Evolutionary conservation across 108 stramenopile species (phyloP).

Genomic region (Poteriospumella lacustris): DNA sequence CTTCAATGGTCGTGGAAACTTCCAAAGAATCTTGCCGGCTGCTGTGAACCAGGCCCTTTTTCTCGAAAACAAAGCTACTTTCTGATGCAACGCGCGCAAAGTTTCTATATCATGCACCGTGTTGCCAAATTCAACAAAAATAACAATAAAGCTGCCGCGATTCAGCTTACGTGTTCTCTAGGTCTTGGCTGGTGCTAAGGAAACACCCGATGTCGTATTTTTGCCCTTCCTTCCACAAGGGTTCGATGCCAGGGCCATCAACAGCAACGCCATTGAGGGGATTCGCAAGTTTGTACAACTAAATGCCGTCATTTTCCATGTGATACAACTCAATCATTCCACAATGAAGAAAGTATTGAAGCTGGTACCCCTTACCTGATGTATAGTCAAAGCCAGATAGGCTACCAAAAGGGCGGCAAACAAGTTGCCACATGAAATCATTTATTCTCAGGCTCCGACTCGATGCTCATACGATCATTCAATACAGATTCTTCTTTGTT

Average conservation of each 20-base stretch:
- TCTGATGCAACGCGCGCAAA: no score
- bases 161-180: not conserved
- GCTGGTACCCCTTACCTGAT: not conserved
- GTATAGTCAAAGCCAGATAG: not conserved
- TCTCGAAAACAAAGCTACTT: no score
- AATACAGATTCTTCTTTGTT: no score
- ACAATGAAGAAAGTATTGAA: not conserved
- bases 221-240: constrained; percentile 3
- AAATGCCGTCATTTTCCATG: not conserved
- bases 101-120: no score
- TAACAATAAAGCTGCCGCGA: not conserved
- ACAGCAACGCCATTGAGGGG: constrained; percentile 15
- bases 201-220: not conserved
- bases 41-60: not conserved
- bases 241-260: not conserved
- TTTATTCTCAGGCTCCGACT: no score
- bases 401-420: not conserved
- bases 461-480: no score
- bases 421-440: no score
- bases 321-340: not conserved
- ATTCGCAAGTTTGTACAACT: constrained; percentile 12
- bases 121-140: no score
- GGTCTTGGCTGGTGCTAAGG: not conserved
- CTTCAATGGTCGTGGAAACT: not conserved
- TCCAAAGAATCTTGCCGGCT: not conserved